Conservation (phyloP, 371 early-diverging fungal species). For the Nosema bombycis region DNA sequence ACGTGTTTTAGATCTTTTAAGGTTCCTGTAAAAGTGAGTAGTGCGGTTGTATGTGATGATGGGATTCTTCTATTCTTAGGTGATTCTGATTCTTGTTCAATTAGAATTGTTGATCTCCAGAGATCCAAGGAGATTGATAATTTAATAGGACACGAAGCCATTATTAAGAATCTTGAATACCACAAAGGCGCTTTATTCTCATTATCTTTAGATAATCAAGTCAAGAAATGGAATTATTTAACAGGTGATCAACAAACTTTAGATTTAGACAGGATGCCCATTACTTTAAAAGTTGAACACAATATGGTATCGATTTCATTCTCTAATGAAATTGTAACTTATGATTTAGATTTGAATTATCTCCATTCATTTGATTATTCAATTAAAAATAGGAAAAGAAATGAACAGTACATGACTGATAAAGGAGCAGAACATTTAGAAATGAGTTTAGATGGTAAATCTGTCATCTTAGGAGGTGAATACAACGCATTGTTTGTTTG, state of each 20-base stretch:
- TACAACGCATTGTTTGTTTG: conserved; percentile 45
- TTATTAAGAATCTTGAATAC: conserved; percentile 34
- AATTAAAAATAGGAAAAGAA: conserved; percentile 39
- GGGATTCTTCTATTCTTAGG: conserved; percentile 44
- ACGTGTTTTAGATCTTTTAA: conserved; percentile 50
- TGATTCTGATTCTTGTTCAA: conserved; percentile 25
- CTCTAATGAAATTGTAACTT: conserved; percentile 35
- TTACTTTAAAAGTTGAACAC: conserved; percentile 25
- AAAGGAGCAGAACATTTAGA: conserved; percentile 46
- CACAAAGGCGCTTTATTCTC: conserved; percentile 35
- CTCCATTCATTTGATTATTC: conserved; percentile 11
- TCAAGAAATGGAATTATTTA: conserved; percentile 43
- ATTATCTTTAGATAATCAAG: conserved; percentile 34
- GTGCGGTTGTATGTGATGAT: conserved; percentile 39
- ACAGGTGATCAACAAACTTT: neutral
- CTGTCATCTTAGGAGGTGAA: conserved; percentile 45
- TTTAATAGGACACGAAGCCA: conserved; percentile 33
- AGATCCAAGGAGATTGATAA: conserved; percentile 50
- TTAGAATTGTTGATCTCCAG: conserved; percentile 49
- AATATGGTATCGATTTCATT: conserved; percentile 34
- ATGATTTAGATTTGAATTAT: conserved; percentile 47
- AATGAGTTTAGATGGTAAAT: conserved; percentile 30
- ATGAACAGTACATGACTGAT: conserved; percentile 46
- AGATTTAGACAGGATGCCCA: conserved; percentile 31
- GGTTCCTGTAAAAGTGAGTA: conserved; percentile 16